phyloP scores from a whole-genome alignment of 2,329 filamentous ascomycete species.

The Pseudogymnoascus sp. region DNA sequence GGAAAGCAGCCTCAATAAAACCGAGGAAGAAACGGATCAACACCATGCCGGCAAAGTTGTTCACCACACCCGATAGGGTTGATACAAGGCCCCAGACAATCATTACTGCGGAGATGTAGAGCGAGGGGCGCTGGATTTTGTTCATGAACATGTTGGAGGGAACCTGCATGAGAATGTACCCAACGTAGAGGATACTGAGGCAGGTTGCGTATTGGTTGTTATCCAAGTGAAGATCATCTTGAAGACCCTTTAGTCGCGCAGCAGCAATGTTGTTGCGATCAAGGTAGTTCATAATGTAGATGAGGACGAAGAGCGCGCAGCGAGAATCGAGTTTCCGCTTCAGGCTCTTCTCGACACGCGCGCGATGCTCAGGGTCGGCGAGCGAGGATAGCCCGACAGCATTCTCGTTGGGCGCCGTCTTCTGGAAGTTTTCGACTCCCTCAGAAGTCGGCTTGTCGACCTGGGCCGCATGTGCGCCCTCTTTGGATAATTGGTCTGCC shows the following conservation, averaged over 20 bases:
- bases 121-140: conserved; percentile 42
- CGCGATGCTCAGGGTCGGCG: conserved; percentile 42
- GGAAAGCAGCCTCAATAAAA: conserved; percentile 57
- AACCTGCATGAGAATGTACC: conserved; percentile 59
- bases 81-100: conserved; percentile 32
- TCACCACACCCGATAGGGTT: conserved; percentile 17
- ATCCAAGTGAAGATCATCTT: conserved; percentile 49
- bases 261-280: conserved; percentile 63
- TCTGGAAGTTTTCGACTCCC: not conserved
- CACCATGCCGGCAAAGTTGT: conserved; percentile 48
- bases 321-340: conserved; percentile 45
- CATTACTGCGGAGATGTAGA: conserved; percentile 37
- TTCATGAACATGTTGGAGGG: conserved; percentile 53
- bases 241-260: conserved; percentile 57
- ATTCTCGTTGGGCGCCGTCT: not conserved
- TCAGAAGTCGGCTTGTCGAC: not conserved
- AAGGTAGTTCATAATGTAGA: conserved; percentile 71
- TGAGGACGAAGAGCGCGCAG: conserved; percentile 53
- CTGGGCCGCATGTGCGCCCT: not conserved
- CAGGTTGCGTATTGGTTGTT: conserved; percentile 57
- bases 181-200: conserved; percentile 58
- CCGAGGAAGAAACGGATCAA: conserved; percentile 52
- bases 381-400: not conserved
- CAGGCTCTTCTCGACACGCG: conserved; percentile 54
- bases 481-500: conserved; percentile 4